Percentiles rank a stretch among this genome's conserved stretches.
Conservation (phyloP, 2,329 filamentous ascomycete genomes). For the Amesomyces nigricolor region DNA sequence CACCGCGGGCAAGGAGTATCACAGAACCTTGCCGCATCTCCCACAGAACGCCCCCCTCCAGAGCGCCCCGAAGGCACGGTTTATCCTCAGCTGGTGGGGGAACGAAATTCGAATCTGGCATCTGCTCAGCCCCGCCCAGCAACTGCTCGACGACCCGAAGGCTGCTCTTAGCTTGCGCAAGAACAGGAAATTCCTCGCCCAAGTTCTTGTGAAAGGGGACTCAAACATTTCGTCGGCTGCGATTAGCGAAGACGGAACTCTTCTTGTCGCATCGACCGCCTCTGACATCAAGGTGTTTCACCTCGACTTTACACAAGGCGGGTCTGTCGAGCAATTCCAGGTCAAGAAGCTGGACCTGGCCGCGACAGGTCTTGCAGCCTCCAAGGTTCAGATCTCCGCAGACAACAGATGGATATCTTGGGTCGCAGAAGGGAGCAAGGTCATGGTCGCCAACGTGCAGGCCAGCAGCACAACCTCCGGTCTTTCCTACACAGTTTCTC, state of each 20-base stretch:
- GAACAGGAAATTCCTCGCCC: slow-evolving; percentile 62
- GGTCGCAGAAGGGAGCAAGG: slow-evolving; percentile 55
- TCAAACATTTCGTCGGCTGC: slow-evolving; percentile 69
- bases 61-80: slow-evolving; percentile 65
- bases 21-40: slow-evolving; percentile 74
- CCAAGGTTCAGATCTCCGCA: slow-evolving; percentile 62
- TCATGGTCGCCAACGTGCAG: slow-evolving; percentile 49
- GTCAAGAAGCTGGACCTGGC: slow-evolving; percentile 67
- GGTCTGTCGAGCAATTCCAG: slow-evolving; percentile 54
- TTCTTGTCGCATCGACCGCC: slow-evolving; percentile 71
- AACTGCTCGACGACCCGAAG: slow-evolving; percentile 41
- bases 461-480: slow-evolving; percentile 30
- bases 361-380: slow-evolving; percentile 56
- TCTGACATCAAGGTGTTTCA: slow-evolving; percentile 73
- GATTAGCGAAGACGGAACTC: slow-evolving; percentile 64
- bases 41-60: slow-evolving; percentile 71
- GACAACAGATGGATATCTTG: slow-evolving; percentile 64
- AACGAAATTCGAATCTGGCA: slow-evolving; percentile 80
- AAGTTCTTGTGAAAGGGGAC: slow-evolving; percentile 65
- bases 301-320: slow-evolving; percentile 49
- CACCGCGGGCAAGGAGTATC: slow-evolving; percentile 71
- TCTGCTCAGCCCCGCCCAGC: slow-evolving; percentile 41
- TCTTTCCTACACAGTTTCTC: slow-evolving; percentile 38
- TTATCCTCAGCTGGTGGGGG: slow-evolving; percentile 91
- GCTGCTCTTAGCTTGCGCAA: slow-evolving; percentile 41